A percentile compares a stretch with the other conserved stretches of the same genome.
Conservation (phyloP, 306 rosid species). For the Vigna nakashimae region DNA sequence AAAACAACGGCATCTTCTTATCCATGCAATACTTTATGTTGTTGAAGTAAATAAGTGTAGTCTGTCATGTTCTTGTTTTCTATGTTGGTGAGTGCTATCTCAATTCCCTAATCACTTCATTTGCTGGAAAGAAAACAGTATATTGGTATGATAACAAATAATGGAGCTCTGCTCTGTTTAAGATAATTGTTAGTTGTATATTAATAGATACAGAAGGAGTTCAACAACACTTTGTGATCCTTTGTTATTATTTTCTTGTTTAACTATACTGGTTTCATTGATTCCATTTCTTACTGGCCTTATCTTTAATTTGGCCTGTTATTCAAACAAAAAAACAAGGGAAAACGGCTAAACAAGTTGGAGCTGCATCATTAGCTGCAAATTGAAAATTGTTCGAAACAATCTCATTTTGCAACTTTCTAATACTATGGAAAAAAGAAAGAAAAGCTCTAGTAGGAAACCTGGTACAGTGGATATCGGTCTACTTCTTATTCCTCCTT, state of each 20-base stretch:
- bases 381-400: constrained; percentile 11
- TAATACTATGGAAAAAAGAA: background rate
- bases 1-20: background rate
- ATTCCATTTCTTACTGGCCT: constrained; percentile 11
- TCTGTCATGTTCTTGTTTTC: background rate
- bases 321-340: constrained; percentile 11
- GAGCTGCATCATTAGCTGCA: constrained; percentile 20
- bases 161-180: background rate
- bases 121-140: background rate
- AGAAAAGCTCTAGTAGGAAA: background rate
- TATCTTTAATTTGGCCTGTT: background rate
- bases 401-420: background rate
- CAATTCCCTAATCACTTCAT: background rate
- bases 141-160: background rate
- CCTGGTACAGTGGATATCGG: background rate
- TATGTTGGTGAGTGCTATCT: background rate
- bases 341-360: background rate
- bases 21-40: background rate
- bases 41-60: background rate
- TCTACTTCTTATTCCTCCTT: constrained; percentile 15
- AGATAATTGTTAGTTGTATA: constrained; percentile 13
- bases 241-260: constrained; percentile 28
- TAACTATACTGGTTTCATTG: constrained; percentile 15
- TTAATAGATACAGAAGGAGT: background rate
- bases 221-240: background rate